Conservation (phyloP, 2,329 filamentous ascomycete species). For the Aschersonia sp. region DNA sequence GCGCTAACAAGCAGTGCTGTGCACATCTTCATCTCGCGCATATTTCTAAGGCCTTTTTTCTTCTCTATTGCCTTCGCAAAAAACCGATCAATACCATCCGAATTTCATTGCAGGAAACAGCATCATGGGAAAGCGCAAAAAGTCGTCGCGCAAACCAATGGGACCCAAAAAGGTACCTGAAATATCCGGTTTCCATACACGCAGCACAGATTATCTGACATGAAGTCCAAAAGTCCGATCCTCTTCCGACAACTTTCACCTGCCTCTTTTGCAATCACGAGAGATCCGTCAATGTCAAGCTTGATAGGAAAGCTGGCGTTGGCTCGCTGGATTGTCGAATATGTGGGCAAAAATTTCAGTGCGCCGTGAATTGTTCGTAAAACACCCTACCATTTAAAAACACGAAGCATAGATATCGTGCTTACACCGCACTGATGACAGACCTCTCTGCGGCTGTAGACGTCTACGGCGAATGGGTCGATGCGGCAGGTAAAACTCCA, state of each 20-base stretch:
- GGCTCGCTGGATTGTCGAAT: slow-evolving; percentile 82
- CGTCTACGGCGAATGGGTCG: slow-evolving; percentile 96
- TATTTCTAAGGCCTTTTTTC: too few species aligned
- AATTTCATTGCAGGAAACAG: not conserved
- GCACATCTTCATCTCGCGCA: too few species aligned
- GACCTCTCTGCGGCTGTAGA: slow-evolving; percentile 85
- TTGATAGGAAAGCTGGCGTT: slow-evolving; percentile 85
- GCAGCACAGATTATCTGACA: not conserved
- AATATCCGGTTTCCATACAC: not conserved
- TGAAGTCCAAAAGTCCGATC: slow-evolving; percentile 39
- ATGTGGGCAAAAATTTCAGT: slow-evolving; percentile 89
- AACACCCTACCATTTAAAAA: not conserved
- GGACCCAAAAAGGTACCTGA: slow-evolving; percentile 63
- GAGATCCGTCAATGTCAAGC: slow-evolving; percentile 75
- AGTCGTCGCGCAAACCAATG: slow-evolving; percentile 68
- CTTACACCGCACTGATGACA: slow-evolving; percentile 19
- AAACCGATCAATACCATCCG: not conserved
- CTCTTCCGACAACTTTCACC: slow-evolving; percentile 71
- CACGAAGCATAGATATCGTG: not conserved
- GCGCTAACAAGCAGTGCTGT: too few species aligned
- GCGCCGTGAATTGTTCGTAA: slow-evolving; percentile 71
- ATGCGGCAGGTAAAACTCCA: slow-evolving; percentile 48
- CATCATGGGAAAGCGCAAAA: slow-evolving; percentile 83
- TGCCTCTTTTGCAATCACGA: slow-evolving; percentile 99
- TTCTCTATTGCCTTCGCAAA: too few species aligned